Conservation (phyloP, 2,329 filamentous ascomycete genomes). For the Exophiala sp. region DNA sequence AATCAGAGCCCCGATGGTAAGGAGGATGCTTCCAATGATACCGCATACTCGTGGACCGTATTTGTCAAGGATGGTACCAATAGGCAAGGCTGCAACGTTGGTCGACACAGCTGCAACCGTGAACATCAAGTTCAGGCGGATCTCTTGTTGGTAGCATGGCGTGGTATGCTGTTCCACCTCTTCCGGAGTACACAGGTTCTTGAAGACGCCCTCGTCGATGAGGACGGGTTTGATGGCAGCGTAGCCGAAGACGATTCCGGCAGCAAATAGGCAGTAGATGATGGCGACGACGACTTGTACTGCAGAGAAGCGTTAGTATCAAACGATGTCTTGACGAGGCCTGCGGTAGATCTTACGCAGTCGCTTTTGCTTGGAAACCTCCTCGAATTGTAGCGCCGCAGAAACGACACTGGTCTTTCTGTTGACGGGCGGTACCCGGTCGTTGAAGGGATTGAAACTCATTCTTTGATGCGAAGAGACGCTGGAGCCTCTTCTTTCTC, state of each 20-base stretch:
- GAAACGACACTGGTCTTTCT: slow-evolving; percentile 27
- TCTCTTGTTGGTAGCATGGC: slow-evolving; percentile 58
- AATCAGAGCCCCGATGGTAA: slow-evolving; percentile 66
- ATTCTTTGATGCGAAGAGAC: slow-evolving; percentile 36
- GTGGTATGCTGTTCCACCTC: slow-evolving; percentile 49
- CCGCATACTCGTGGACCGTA: slow-evolving; percentile 76
- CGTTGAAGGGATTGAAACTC: slow-evolving; percentile 43
- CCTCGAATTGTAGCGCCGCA: slow-evolving; percentile 28
- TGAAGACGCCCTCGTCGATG: slow-evolving; percentile 69
- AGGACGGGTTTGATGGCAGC: slow-evolving; percentile 80
- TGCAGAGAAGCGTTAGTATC: slow-evolving; percentile 35
- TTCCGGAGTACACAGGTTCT: slow-evolving; percentile 57
- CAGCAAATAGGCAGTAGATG: slow-evolving; percentile 70
- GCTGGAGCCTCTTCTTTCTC: slow-evolving; percentile 31
- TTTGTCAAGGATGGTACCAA: slow-evolving; percentile 79
- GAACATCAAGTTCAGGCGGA: slow-evolving; percentile 83
- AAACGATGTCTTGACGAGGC: background rate
- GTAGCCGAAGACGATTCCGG: slow-evolving; percentile 80
- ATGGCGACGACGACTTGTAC: slow-evolving; percentile 68
- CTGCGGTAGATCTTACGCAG: slow-evolving; percentile 42
- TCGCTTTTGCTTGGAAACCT: slow-evolving; percentile 53
- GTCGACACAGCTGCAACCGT: slow-evolving; percentile 83
- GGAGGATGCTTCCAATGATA: slow-evolving; percentile 65
- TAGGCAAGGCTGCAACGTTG: slow-evolving; percentile 79
- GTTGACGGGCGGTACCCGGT: slow-evolving; percentile 36